phyloP scores from a whole-genome alignment of 495 filamentous ascomycete species.

The Neurospora sp. region DNA sequence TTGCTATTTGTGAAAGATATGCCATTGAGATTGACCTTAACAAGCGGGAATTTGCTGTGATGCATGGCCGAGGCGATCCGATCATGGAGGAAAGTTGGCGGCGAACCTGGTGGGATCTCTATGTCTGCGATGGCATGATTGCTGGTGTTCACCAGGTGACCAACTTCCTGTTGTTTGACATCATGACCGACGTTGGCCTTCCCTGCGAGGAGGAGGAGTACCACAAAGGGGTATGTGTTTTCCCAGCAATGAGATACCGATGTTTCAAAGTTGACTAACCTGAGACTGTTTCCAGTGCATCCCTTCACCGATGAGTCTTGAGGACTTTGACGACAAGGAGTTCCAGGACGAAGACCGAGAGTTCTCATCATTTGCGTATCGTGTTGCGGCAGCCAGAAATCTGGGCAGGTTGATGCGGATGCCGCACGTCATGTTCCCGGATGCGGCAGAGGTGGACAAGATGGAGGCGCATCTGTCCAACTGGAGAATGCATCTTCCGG shows the following conservation, averaged over 20 bases:
- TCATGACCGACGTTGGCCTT: slow-evolving; percentile 50
- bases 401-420: slow-evolving; percentile 63
- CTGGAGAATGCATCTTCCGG: slow-evolving; percentile 73
- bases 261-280: neutral
- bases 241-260: neutral
- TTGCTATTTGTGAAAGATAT: slow-evolving; percentile 54
- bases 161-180: slow-evolving; percentile 46
- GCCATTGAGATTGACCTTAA: slow-evolving; percentile 72
- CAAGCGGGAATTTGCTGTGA: slow-evolving; percentile 39
- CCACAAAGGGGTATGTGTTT: slow-evolving; percentile 45
- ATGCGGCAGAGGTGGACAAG: slow-evolving; percentile 37
- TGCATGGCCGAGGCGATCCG: slow-evolving; percentile 36
- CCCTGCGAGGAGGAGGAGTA: slow-evolving; percentile 73
- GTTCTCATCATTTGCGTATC: slow-evolving; percentile 75
- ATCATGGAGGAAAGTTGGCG: slow-evolving; percentile 63
- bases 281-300: slow-evolving; percentile 41
- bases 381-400: slow-evolving; percentile 63
- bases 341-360: slow-evolving; percentile 50
- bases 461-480: slow-evolving; percentile 71
- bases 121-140: slow-evolving; percentile 63
- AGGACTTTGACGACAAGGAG: slow-evolving; percentile 61
- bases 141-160: slow-evolving; percentile 47
- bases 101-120: slow-evolving; percentile 89
- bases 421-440: slow-evolving; percentile 32
- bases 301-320: slow-evolving; percentile 47